These are phyloP conservation scores for Aspergillus bridgeri DNA, from an alignment of 495 filamentous ascomycete genomes.

Conservation along the genomic window DNA sequence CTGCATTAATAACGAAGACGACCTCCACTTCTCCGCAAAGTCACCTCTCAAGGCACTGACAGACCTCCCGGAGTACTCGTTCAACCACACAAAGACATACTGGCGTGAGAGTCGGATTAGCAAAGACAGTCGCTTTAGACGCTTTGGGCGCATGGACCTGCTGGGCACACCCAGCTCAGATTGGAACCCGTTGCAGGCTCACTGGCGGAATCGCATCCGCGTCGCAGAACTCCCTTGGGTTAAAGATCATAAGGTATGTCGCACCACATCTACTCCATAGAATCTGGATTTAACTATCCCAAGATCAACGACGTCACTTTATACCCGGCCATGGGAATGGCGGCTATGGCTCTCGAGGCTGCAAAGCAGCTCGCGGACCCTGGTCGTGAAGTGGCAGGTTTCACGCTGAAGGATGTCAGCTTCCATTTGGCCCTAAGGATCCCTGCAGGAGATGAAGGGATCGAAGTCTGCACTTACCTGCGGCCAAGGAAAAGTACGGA, in stretches of 20 bases:
- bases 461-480: constrained; percentile 36
- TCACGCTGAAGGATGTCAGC: constrained; percentile 26
- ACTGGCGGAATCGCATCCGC: constrained; percentile 28
- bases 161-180: constrained; percentile 20
- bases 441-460: constrained; percentile 17
- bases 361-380: constrained; percentile 19
- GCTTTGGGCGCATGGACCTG: constrained; percentile 17
- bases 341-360: constrained; percentile 41
- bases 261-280: not conserved
- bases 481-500: constrained; percentile 1
- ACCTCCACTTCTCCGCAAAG: too few species aligned
- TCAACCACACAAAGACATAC: constrained; percentile 32
- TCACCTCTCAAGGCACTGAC: constrained; percentile 14
- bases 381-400: constrained; percentile 14
- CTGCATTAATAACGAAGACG: constrained; percentile 23
- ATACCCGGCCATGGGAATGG: constrained; percentile 36
- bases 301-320: constrained; percentile 23
- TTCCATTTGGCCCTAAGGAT: constrained; percentile 32
- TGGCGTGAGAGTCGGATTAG: constrained; percentile 13
- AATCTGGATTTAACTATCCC: not conserved
- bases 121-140: constrained; percentile 3
- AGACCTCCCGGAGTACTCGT: constrained; percentile 45
- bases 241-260: constrained; percentile 23
- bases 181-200: constrained; percentile 13
- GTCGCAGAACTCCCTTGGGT: constrained; percentile 36